phyloP scores from a whole-genome alignment of 768 basidiomycete species.

The Auricularia cornea region DNA sequence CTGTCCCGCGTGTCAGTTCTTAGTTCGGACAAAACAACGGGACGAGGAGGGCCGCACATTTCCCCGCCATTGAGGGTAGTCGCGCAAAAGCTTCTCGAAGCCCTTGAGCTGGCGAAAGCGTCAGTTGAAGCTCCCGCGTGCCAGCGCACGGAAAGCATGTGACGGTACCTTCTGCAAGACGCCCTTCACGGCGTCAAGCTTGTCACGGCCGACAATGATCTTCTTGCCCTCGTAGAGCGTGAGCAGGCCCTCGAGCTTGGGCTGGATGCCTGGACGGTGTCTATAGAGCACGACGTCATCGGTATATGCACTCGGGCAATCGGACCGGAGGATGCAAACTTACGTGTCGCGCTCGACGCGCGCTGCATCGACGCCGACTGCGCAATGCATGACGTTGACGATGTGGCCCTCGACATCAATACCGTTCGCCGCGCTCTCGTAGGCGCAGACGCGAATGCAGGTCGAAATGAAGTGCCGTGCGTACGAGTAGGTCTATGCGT shows the following conservation, averaged over 20 bases:
- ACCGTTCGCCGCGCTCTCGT: constrained; percentile 57
- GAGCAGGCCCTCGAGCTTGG: constrained; percentile 81
- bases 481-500: constrained; percentile 75
- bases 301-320: not conserved
- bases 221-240: constrained; percentile 92
- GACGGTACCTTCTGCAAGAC: constrained; percentile 78
- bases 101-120: constrained; percentile 62
- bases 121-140: not conserved
- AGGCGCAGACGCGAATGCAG: constrained; percentile 93
- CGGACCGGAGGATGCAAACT: constrained; percentile 24
- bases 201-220: constrained; percentile 96
- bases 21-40: not conserved
- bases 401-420: constrained; percentile 87
- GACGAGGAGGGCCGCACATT: constrained; percentile 58
- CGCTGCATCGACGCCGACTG: constrained; percentile 92
- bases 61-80: constrained; percentile 93
- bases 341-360: constrained; percentile 76
- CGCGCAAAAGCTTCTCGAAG: constrained; percentile 86
- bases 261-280: constrained; percentile 69
- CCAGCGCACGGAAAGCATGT: not conserved
- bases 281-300: constrained; percentile 23
- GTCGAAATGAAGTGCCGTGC: constrained; percentile 91
- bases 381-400: constrained; percentile 78
- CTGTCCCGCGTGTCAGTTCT: constrained; percentile 20
- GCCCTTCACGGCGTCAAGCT: constrained; percentile 97